phyloP scores from a whole-genome alignment of 202 grass and related monocot genomes.

The Elaeis oleifera region DNA sequence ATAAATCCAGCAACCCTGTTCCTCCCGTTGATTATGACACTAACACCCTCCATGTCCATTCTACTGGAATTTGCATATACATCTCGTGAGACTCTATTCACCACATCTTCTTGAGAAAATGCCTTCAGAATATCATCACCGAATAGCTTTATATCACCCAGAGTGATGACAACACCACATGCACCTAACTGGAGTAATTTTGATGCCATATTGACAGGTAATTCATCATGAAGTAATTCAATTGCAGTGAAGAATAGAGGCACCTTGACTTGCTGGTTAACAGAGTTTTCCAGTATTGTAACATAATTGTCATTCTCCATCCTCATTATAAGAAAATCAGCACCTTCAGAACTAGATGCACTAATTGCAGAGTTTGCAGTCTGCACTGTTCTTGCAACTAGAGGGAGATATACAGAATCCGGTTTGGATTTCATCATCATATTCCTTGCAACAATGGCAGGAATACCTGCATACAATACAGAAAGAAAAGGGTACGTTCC shows the following conservation, averaged over 20 bases:
- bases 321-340: constrained; percentile 89
- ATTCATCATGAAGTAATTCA: constrained; percentile 28
- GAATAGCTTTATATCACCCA: constrained; percentile 43
- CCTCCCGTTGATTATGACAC: constrained; percentile 34
- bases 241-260: constrained; percentile 59
- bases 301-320: constrained; percentile 21
- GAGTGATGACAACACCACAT: constrained; percentile 61
- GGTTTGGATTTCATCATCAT: constrained; percentile 99
- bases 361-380: constrained; percentile 51
- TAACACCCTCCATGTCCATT: constrained; percentile 36
- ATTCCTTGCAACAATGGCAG: constrained; percentile 80
- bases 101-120: constrained; percentile 23
- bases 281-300: constrained; percentile 26
- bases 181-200: constrained; percentile 64
- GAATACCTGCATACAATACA: constrained; percentile 65
- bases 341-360: constrained; percentile 72
- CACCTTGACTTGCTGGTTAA: constrained; percentile 55
- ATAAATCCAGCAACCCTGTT: constrained; percentile 73
- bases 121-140: constrained; percentile 51
- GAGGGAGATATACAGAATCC: constrained; percentile 84
- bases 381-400: constrained; percentile 70
- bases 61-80: constrained; percentile 36
- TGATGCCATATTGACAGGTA: constrained; percentile 50
- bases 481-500: background rate
- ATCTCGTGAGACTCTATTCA: background rate